Evolutionary conservation across 2,329 filamentous ascomycete genomes (phyloP), one percentile per base, ranked within the genome.

Genomic region (Stachybotrys chlorohalonatus): DNA sequence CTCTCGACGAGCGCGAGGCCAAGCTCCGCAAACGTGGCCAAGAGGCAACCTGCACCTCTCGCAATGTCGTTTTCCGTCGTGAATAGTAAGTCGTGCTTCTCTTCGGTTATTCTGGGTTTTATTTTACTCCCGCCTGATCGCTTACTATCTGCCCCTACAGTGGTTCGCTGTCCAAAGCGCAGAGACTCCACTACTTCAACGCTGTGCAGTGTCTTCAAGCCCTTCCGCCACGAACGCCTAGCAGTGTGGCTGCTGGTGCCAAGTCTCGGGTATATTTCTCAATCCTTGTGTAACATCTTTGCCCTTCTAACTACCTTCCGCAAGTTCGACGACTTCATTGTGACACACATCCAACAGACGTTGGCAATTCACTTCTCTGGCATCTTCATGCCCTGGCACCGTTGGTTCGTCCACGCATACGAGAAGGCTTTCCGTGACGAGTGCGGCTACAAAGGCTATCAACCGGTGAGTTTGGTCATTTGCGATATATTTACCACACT

Each of bases 291-390:
- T 5, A 9, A 42, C 36, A 42, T 42, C 36, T 9, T 42, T 42
- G 36, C 13, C 36, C 36, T 42, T 2, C 5, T 42, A 13, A 42
- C 13, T 42, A 2, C 24, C 24, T 24, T 42, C 36, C 6, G 13
- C 36, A 42, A 42, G 58, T 78, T 72, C 57, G 77, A 80, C 58
- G 77, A 79, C 58, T 79, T 78, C 53, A 64, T 75, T 11, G 74
- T 70, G 13, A 67, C 69, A 1, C 77, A 80, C 57, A 75, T 80
- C 59, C 72, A 74, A 46, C 68, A 75, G 57, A 75, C 75, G 5
- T 55, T 67, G 11, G 54, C 52, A 2, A 75, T 78, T 31, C 76
- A 78, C 59, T 63, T 58, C 57, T 71, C 57, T 70, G 53, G 58
- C 15, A 59, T 54, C 46, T 64, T 66, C 49, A 53, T 66, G 11